Percentiles rank a stretch among this genome's conserved stretches.
phyloP scores from a whole-genome alignment of 371 early-diverging fungal genomes.

The Syncephalastrum sp. region DNA sequence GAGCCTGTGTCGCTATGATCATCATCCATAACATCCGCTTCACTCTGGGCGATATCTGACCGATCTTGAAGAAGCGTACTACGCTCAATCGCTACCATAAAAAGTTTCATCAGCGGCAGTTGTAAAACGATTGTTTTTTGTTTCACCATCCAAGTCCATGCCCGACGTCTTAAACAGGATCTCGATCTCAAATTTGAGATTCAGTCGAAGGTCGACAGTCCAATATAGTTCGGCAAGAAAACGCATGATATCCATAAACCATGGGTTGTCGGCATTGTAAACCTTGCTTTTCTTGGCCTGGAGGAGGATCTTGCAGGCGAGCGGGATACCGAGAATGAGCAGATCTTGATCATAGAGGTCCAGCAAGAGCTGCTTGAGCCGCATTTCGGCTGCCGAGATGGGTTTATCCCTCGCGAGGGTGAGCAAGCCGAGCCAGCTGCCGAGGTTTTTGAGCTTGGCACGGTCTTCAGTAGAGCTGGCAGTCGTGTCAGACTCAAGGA shows the following conservation, averaged over 20 bases:
- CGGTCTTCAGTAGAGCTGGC: constrained; percentile 82
- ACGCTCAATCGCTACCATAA: neutral
- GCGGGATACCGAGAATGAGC: constrained; percentile 95
- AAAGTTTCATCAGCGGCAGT: neutral
- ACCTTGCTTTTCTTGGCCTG: constrained; percentile 80
- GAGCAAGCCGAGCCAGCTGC: constrained; percentile 95
- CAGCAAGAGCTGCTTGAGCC: constrained; percentile 70
- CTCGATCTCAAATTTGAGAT: constrained; percentile 96
- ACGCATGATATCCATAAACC: constrained; percentile 92
- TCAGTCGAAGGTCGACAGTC: constrained; percentile 88
- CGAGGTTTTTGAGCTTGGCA: constrained; percentile 88
- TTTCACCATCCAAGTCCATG: constrained; percentile 69
- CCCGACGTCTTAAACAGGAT: constrained; percentile 87
- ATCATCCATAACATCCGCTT: constrained; percentile 71
- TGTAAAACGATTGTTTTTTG: neutral
- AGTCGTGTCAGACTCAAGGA: constrained; percentile 89
- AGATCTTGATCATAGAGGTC: constrained; percentile 84
- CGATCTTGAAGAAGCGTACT: constrained; percentile 4
- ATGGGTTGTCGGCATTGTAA: constrained; percentile 95
- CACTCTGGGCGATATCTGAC: constrained; percentile 17
- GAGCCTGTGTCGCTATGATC: constrained; percentile 51
- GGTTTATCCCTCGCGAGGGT: constrained; percentile 91
- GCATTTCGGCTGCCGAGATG: constrained; percentile 38
- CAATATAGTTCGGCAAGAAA: constrained; percentile 92
- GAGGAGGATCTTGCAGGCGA: constrained; percentile 94